Percentiles rank a stretch among this genome's conserved stretches.
Conservation (phyloP, 2,329 filamentous ascomycete species). For the Lomentospora prolificans region DNA sequence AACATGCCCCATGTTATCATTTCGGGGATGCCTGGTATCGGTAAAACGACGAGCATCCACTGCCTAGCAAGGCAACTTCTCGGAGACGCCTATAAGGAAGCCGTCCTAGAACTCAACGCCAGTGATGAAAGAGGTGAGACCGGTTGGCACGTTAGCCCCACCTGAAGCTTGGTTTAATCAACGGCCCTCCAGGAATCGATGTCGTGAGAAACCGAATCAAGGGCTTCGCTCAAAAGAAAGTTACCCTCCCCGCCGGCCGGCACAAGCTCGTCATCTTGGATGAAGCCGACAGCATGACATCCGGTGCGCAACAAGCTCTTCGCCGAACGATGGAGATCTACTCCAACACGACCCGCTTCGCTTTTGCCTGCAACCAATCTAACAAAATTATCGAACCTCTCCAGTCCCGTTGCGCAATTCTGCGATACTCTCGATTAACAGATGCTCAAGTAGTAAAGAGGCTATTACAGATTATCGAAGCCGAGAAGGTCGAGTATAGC, state of each 20-base stretch:
- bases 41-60: slow-evolving; percentile 92
- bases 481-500: slow-evolving; percentile 80
- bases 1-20: slow-evolving; percentile 99
- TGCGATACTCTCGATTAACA: slow-evolving; percentile 85
- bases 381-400: slow-evolving; percentile 99
- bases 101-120: slow-evolving; percentile 90
- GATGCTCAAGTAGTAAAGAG: slow-evolving; percentile 89
- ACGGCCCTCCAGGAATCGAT: slow-evolving; percentile 62
- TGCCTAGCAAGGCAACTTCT: slow-evolving; percentile 87
- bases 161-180: slow-evolving; percentile 24
- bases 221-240: slow-evolving; percentile 97
- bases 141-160: not conserved
- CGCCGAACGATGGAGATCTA: slow-evolving; percentile 98
- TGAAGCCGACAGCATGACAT: slow-evolving; percentile 97
- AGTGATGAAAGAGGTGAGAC: slow-evolving; percentile 75
- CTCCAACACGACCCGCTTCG: slow-evolving; percentile 89
- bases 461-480: slow-evolving; percentile 83
- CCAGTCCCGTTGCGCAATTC: slow-evolving; percentile 90
- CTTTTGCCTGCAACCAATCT: slow-evolving; percentile 95
- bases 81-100: slow-evolving; percentile 92
- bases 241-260: slow-evolving; percentile 78
- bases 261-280: slow-evolving; percentile 97
- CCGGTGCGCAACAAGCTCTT: slow-evolving; percentile 88
- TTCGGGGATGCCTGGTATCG: slow-evolving; percentile 98
- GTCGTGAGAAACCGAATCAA: slow-evolving; percentile 97